A percentile compares a stretch with the other conserved stretches of the same genome.
phyloP scores from a whole-genome alignment of 805 yeast genomes.

The Torulaspora gathmanii region DNA sequence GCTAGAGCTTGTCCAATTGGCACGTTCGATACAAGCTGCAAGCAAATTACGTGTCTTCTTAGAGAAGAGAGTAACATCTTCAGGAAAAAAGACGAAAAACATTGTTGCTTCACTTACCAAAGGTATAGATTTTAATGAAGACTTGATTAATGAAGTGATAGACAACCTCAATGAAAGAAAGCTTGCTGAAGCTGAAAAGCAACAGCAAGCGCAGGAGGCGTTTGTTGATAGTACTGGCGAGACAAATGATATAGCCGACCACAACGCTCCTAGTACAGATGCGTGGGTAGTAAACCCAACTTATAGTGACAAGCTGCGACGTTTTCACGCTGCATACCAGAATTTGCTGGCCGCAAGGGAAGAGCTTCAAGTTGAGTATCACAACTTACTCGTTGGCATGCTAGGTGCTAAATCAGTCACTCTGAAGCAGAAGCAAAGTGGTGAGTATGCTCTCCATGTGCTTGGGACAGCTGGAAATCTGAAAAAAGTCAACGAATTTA shows the following conservation, averaged over 20 bases:
- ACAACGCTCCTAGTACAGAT: slow-evolving; percentile 10
- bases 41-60: slow-evolving; percentile 20
- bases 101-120: slow-evolving; percentile 24
- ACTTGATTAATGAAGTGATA: slow-evolving; percentile 42
- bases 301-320: slow-evolving; percentile 33
- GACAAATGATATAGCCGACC: slow-evolving; percentile 3
- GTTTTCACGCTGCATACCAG: slow-evolving; percentile 37
- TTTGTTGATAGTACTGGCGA: slow-evolving; percentile 1
- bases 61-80: slow-evolving; percentile 17
- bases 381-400: slow-evolving; percentile 26
- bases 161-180: slow-evolving; percentile 41
- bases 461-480: slow-evolving; percentile 37
- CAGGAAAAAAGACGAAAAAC: slow-evolving; percentile 27
- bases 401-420: slow-evolving; percentile 32
- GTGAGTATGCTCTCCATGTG: slow-evolving; percentile 48
- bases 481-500: slow-evolving; percentile 19
- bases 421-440: slow-evolving; percentile 41
- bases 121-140: slow-evolving; percentile 39
- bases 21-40: slow-evolving; percentile 39
- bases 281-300: slow-evolving; percentile 35
- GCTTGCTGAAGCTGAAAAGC: slow-evolving; percentile 24
- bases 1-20: slow-evolving; percentile 42
- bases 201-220: slow-evolving; percentile 18
- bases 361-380: slow-evolving; percentile 29
- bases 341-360: slow-evolving; percentile 28